A percentile compares a stretch with the other conserved stretches of the same genome.
Conservation (phyloP, 805 yeast species). For the Scheffersomyces ergatensis region DNA sequence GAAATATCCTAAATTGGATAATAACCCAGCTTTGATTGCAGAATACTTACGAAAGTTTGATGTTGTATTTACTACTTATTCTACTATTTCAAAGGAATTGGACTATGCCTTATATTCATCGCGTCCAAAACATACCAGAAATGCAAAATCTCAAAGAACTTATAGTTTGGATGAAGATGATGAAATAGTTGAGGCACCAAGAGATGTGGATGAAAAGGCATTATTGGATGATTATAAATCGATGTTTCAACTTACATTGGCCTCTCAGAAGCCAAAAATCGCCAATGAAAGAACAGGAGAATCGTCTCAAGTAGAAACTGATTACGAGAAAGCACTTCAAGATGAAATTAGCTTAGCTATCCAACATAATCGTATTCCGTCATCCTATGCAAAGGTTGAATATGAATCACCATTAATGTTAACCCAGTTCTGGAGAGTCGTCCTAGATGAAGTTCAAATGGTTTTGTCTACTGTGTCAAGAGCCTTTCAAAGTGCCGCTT, state of each 20-base stretch:
- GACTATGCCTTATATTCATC: constrained; percentile 78
- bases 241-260: constrained; percentile 23
- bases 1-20: constrained; percentile 21
- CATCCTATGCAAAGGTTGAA: constrained; percentile 31
- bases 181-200: constrained; percentile 7
- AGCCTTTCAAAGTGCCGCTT: constrained; percentile 75
- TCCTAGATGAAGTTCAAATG: constrained; percentile 95
- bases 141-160: constrained; percentile 12
- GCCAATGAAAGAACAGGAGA: constrained; percentile 22
- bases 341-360: constrained; percentile 30
- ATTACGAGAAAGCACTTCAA: constrained; percentile 30
- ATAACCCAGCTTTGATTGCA: constrained; percentile 44
- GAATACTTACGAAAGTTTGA: constrained; percentile 61
- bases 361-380: constrained; percentile 22
- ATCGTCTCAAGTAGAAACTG: constrained; percentile 19
- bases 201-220: neutral
- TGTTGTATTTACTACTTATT: constrained; percentile 77
- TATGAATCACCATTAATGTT: constrained; percentile 81
- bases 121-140: constrained; percentile 45
- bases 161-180: constrained; percentile 5
- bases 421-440: constrained; percentile 84
- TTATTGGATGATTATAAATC: constrained; percentile 16
- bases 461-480: constrained; percentile 69
- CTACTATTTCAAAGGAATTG: constrained; percentile 67
- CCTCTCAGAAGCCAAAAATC: constrained; percentile 20